These are phyloP conservation scores for Parasarocladium wereldwijsianum DNA, from an alignment of 2,329 filamentous ascomycete genomes.

Conservation along the genomic window DNA sequence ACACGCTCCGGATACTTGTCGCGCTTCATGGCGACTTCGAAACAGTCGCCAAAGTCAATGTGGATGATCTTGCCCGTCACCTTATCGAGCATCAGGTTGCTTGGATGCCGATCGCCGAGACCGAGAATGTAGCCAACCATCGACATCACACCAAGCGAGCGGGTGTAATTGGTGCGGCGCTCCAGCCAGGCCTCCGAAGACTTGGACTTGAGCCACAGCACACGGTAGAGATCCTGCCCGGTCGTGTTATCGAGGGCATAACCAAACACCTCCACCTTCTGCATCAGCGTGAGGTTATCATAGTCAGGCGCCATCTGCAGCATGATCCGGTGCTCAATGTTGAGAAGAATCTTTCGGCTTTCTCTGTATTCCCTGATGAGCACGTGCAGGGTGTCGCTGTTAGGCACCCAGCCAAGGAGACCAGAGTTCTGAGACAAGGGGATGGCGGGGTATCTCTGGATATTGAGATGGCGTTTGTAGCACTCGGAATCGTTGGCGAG, in stretches of 20 bases:
- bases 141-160: conserved; percentile 97
- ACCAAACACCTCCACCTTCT: conserved; percentile 98
- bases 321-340: conserved; percentile 99
- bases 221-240: conserved; percentile 92
- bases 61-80: conserved; percentile 95
- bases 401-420: conserved; percentile 89
- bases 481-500: conserved; percentile 88
- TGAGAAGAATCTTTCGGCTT: conserved; percentile 90
- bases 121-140: conserved; percentile 99
- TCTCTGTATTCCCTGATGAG: conserved; percentile 96
- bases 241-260: conserved; percentile 99
- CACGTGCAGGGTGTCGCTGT: conserved; percentile 93
- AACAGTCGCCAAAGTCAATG: conserved; percentile 98
- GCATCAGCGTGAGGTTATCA: conserved; percentile 96
- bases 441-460: conserved; percentile 92
- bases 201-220: conserved; percentile 98
- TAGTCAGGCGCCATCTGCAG: conserved; percentile 99
- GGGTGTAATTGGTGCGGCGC: conserved; percentile 94
- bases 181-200: conserved; percentile 97
- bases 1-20: conserved; percentile 98
- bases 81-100: conserved; percentile 92
- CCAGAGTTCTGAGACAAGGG: conserved; percentile 93
- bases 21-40: conserved; percentile 98
- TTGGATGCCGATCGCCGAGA: conserved; percentile 90
- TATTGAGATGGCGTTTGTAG: conserved; percentile 92